phyloP scores from a whole-genome alignment of 1,284 basidiomycete species.

The Thecaphora frezii region DNA sequence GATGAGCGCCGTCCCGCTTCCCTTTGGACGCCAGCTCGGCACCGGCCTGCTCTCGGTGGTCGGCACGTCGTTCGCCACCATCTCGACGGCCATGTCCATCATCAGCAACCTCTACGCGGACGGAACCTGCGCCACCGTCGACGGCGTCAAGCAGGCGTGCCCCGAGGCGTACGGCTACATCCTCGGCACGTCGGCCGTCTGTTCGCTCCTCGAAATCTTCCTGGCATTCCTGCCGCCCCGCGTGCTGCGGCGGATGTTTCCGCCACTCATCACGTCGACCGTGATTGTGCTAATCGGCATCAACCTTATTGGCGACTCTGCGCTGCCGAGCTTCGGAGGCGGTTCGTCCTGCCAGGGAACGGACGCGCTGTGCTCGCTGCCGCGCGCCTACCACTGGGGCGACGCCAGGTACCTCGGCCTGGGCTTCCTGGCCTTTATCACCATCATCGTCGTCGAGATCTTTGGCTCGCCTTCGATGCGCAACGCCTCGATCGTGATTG shows the following conservation, averaged over 20 bases:
- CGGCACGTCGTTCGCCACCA: conserved; percentile 80
- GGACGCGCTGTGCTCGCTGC: conserved; percentile 64
- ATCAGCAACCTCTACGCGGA: conserved; percentile 74
- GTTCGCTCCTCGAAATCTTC: conserved; percentile 76
- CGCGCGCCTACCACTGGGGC: conserved; percentile 68
- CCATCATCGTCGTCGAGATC: conserved; percentile 72
- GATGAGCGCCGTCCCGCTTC: conserved; percentile 70
- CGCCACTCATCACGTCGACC: conserved; percentile 72
- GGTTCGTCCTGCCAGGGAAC: conserved; percentile 67
- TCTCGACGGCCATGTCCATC: conserved; percentile 71
- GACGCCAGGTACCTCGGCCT: conserved; percentile 80
- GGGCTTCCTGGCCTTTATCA: conserved; percentile 78
- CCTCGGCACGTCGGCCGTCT: conserved; percentile 73
- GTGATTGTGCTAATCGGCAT: conserved; percentile 66
- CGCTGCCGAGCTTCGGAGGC: conserved; percentile 77
- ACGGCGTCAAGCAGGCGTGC: conserved; percentile 71
- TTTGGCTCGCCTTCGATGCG: conserved; percentile 78
- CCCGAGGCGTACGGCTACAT: conserved; percentile 61
- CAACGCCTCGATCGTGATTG: conserved; percentile 62
- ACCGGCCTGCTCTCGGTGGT: conserved; percentile 80
- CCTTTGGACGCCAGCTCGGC: conserved; percentile 69
- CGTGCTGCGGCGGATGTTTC: conserved; percentile 71
- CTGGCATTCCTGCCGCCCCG: conserved; percentile 71
- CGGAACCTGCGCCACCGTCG: conserved; percentile 71
- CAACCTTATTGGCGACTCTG: conserved; percentile 72